Evolutionary conservation across 106 monocot species (phyloP), one percentile per base, ranked within the genome.

Genomic region (Xerophyta viscosa): DNA sequence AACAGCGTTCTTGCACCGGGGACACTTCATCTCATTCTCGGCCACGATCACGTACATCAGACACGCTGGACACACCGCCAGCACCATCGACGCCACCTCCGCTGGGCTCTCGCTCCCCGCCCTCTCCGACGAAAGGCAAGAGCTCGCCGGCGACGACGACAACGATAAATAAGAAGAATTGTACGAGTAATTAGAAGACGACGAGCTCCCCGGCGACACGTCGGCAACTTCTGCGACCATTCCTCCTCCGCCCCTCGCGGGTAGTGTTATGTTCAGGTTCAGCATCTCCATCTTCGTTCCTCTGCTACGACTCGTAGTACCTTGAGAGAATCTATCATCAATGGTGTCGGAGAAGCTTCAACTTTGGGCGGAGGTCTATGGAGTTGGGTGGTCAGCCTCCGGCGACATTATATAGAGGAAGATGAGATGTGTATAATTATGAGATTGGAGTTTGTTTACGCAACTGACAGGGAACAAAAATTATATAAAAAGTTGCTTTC

Each of bases 21-120:
- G 94, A 64, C 94, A 96, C 64, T 68, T 70, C 15, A 84, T 77
- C 27, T 96, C 94, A 19, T 81, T 81, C 48, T 78, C 84, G 0
- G 88, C 67, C 37, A 88, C 78, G 84, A 96, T 96, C 24, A 96
- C 94, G 27, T 96, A 92, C 77, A 92, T 92, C 65, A 92, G 81
- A 65, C 92, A 92, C 14, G 77, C 31, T 0, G 87, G 81, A 52
- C 94, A 94, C 12, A 72, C 94, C 1, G 81, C 88, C 2, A 96
- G 75, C 27, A 96, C 84, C 94, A 96, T 96, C 17, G 94, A 82
- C 36, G 66, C 55, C 3, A 80, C 65, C 50, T 84, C 84, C 0
- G 77, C n/a, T n/a, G n/a, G 89, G 67, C 84, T 90, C 31, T 73
- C n/a, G n/a, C n/a, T 63, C 54, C 73, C 66, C 33, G 77, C 86